Conservation (phyloP, 1,139 yeast species). For the Meyerozyma guilliermondii region DNA sequence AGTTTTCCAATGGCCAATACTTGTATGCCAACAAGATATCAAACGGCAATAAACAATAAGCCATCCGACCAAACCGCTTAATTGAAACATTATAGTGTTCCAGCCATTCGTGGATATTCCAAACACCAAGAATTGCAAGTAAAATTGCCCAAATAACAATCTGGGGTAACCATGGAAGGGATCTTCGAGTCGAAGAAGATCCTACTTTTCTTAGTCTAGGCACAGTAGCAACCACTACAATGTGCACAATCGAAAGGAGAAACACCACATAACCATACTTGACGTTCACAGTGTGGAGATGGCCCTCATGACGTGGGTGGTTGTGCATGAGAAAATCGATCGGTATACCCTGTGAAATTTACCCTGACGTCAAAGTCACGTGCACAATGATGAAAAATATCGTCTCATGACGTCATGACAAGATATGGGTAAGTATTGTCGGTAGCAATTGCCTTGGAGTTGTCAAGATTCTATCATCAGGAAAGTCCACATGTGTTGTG, state of each 20-base stretch:
- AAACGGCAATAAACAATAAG: constrained; percentile 64
- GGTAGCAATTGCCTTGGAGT: background rate
- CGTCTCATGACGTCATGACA: background rate
- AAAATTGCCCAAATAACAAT: constrained; percentile 29
- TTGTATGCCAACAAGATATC: constrained; percentile 55
- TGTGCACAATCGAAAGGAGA: constrained; percentile 26
- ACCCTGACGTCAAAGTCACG: background rate
- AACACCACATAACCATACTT: constrained; percentile 47
- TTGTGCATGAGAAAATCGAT: background rate
- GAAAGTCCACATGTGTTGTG: too few species aligned
- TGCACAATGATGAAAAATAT: background rate
- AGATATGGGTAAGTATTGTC: background rate
- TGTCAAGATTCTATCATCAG: too few species aligned
- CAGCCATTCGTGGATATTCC: constrained; percentile 16
- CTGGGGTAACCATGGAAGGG: constrained; percentile 6
- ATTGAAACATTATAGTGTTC: constrained; percentile 19
- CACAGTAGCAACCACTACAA: background rate
- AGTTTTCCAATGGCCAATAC: constrained; percentile 33
- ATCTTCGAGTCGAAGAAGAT: too few species aligned
- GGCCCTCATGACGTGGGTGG: constrained; percentile 25
- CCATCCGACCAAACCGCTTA: constrained; percentile 52
- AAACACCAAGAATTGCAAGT: constrained; percentile 16
- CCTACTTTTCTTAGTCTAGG: background rate
- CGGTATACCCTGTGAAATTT: background rate
- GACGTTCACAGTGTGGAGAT: constrained; percentile 33